phyloP scores from a whole-genome alignment of 257 asterid species.

The Salvia miltiorrhiza region DNA sequence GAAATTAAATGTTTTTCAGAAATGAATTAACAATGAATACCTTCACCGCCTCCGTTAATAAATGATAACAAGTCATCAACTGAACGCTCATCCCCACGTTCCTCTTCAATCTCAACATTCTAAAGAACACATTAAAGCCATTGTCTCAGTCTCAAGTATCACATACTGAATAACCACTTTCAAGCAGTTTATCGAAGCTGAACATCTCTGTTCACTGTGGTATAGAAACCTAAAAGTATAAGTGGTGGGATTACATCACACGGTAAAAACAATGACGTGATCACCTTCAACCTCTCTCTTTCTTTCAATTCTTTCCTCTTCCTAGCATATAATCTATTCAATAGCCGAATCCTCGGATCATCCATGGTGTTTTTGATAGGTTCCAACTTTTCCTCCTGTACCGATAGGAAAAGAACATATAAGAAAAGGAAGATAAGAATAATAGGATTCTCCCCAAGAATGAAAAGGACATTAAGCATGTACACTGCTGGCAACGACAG shows the following conservation, averaged over 20 bases:
- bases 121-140: constrained; percentile 32
- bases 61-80: constrained; percentile 90
- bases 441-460: constrained; percentile 10
- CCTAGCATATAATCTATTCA: constrained; percentile 86
- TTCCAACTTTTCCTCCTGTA: constrained; percentile 96
- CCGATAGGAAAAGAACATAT: constrained; percentile 22
- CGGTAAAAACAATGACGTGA: constrained; percentile 15
- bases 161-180: constrained; percentile 18
- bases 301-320: constrained; percentile 92
- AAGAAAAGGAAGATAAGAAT: constrained; percentile 14
- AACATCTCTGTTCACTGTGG: constrained; percentile 11
- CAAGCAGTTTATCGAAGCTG: constrained; percentile 23
- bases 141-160: constrained; percentile 30
- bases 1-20: neutral
- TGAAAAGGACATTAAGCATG: constrained; percentile 46
- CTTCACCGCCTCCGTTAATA: constrained; percentile 76
- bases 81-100: constrained; percentile 79
- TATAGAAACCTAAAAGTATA: constrained; percentile 16
- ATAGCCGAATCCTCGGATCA: constrained; percentile 88
- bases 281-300: constrained; percentile 78
- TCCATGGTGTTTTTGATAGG: constrained; percentile 88
- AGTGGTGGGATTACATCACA: constrained; percentile 11
- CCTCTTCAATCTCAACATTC: constrained; percentile 82
- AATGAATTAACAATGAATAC: constrained; percentile 32
- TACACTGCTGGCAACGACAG: constrained; percentile 61